These are phyloP conservation scores for Brassica hybrid DNA, from an alignment of 441 rosid species.

Conservation along the genomic window DNA sequence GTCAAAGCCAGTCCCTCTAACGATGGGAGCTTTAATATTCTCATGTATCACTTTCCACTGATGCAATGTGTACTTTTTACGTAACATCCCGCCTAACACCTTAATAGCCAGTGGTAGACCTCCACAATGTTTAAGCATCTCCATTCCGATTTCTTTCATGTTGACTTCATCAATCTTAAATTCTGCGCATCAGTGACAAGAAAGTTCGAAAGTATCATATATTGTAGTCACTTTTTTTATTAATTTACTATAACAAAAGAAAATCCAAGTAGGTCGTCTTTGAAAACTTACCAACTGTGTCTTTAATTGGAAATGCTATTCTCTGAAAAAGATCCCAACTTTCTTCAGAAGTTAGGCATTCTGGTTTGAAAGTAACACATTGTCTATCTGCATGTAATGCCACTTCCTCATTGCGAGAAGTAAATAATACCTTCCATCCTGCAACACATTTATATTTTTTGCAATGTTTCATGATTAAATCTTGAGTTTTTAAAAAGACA, in stretches of 20 bases:
- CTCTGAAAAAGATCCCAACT: neutral
- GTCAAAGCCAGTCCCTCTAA: neutral
- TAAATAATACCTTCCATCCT: neutral
- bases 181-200: neutral
- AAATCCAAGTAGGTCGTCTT: neutral
- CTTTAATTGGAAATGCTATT: neutral
- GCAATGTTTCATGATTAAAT: too few species aligned
- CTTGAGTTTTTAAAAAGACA: too few species aligned
- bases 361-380: neutral
- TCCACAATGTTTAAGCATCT: neutral
- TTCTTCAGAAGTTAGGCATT: neutral
- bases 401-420: neutral
- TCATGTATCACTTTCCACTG: neutral
- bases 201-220: neutral
- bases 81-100: neutral
- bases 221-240: neutral
- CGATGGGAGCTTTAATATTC: neutral
- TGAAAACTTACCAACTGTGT: neutral
- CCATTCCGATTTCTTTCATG: neutral
- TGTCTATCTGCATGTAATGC: neutral
- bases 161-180: neutral
- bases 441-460: too few species aligned
- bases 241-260: too few species aligned
- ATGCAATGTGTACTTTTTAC: neutral
- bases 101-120: neutral